A percentile compares a stretch with the other conserved stretches of the same genome.
phyloP scores from a whole-genome alignment of 2,329 filamentous ascomycete species.

The Bimuria novae-zelandiae region DNA sequence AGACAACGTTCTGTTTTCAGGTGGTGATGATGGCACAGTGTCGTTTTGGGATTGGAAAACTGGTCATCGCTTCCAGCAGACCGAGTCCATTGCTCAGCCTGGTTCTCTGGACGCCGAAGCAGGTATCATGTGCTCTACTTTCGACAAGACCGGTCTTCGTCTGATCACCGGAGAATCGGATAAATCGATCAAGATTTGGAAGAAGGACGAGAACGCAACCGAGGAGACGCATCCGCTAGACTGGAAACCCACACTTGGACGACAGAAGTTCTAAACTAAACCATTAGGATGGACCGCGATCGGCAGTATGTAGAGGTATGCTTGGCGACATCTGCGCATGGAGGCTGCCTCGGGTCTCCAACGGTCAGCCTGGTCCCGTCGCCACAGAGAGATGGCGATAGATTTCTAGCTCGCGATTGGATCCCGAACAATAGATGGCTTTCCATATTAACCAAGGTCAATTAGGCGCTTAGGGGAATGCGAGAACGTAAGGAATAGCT shows the following conservation, averaged over 20 bases:
- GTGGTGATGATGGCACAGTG: slow-evolving; percentile 94
- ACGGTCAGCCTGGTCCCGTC: no score
- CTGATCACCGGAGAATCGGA: slow-evolving; percentile 95
- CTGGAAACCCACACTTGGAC: slow-evolving; percentile 82
- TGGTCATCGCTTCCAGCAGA: slow-evolving; percentile 84
- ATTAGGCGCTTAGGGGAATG: no score
- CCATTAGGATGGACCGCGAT: not conserved
- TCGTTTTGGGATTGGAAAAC: slow-evolving; percentile 99
- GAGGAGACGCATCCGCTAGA: slow-evolving; percentile 88
- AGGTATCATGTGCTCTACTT: slow-evolving; percentile 92
- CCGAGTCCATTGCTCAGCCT: slow-evolving; percentile 91
- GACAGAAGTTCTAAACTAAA: slow-evolving; percentile 65
- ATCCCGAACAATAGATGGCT: no score
- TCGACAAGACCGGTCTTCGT: slow-evolving; percentile 84
- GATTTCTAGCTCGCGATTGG: no score
- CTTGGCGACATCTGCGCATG: not conserved
- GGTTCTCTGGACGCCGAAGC: slow-evolving; percentile 92
- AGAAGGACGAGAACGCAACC: slow-evolving; percentile 87
- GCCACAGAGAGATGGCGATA: no score
- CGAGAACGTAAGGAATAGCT: no score
- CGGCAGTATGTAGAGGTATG: no score
- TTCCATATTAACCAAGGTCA: no score
- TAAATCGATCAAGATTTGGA: slow-evolving; percentile 94
- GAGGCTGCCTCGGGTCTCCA: no score
- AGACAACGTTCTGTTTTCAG: slow-evolving; percentile 92